Evolutionary conservation across 2,329 filamentous ascomycete species (phyloP).

Genomic region (Botrytis deweyae): DNA sequence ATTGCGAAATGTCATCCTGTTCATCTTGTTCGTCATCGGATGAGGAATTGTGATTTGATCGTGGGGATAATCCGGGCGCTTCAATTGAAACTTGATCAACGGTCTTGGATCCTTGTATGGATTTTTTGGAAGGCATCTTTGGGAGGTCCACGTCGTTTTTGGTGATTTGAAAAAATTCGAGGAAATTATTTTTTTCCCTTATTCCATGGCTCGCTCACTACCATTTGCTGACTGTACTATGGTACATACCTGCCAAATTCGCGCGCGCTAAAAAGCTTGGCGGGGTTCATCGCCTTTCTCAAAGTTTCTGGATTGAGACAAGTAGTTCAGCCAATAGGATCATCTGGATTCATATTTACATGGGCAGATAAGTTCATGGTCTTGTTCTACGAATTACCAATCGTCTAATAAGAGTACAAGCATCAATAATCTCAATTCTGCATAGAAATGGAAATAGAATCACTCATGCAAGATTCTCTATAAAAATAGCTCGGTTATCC

Average conservation of each 20-base stretch:
- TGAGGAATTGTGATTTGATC: constrained; percentile 17
- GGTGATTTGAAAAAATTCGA: background rate
- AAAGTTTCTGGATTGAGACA: background rate
- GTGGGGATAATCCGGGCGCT: constrained; percentile 9
- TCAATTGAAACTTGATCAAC: constrained; percentile 16
- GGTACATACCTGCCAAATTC: background rate
- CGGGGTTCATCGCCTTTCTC: background rate
- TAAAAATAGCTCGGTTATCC: background rate
- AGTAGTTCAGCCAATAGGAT: background rate
- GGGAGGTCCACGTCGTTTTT: background rate
- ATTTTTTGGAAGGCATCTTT: constrained; percentile 14
- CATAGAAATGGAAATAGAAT: background rate
- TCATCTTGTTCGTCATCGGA: constrained; percentile 11
- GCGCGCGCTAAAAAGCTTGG: constrained; percentile 15
- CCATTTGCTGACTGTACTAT: constrained; percentile 19
- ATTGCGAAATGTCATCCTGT: constrained; percentile 7
- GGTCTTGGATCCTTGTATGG: background rate
- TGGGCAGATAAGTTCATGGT: background rate
- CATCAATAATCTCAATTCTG: background rate
- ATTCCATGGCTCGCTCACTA: background rate
- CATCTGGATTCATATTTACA: background rate
- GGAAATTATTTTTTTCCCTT: constrained; percentile 12
- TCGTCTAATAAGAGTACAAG: background rate
- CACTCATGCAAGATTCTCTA: background rate
- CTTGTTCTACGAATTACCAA: background rate